These are phyloP conservation scores for Pelargonium exstipulatum DNA, from an alignment of 441 rosid species.

Conservation along the genomic window DNA sequence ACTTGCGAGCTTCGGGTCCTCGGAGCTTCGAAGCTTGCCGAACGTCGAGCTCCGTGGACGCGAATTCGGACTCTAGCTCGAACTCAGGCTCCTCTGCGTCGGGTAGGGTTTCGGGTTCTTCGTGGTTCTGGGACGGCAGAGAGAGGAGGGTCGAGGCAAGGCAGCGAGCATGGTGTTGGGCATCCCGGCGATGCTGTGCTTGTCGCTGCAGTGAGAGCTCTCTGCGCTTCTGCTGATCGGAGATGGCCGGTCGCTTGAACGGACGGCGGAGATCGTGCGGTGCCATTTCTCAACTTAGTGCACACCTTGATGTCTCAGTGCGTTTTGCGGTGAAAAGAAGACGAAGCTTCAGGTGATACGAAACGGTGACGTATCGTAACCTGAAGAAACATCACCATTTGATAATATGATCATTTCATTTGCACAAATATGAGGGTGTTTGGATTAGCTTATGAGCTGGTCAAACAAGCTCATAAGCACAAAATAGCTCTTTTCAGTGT, in stretches of 20 bases:
- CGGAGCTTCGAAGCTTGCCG: conserved; percentile 57
- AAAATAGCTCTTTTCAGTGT: no score
- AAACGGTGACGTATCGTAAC: no score
- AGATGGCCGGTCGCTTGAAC: conserved; percentile 68
- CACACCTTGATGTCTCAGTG: no score
- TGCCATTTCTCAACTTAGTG: conserved; percentile 39
- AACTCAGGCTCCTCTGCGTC: conserved; percentile 24
- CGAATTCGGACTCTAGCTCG: conserved; percentile 31
- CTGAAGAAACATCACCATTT: no score
- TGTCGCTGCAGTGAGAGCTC: conserved; percentile 75
- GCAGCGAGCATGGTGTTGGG: conserved; percentile 80
- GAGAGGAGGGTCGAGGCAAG: conserved; percentile 70
- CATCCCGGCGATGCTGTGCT: conserved; percentile 68
- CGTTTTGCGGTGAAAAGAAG: no score
- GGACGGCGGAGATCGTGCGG: conserved; percentile 78
- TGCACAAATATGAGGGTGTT: not conserved
- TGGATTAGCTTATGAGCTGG: not conserved
- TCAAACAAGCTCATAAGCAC: no score
- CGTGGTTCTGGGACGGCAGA: conserved; percentile 37
- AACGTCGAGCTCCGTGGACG: conserved; percentile 45
- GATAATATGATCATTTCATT: no score
- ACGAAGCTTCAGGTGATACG: no score
- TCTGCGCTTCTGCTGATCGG: conserved; percentile 81
- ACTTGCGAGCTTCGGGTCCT: conserved; percentile 70
- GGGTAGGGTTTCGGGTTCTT: conserved; percentile 27